phyloP scores from a whole-genome alignment of 768 basidiomycete genomes.

The Tulasnella sp. region DNA sequence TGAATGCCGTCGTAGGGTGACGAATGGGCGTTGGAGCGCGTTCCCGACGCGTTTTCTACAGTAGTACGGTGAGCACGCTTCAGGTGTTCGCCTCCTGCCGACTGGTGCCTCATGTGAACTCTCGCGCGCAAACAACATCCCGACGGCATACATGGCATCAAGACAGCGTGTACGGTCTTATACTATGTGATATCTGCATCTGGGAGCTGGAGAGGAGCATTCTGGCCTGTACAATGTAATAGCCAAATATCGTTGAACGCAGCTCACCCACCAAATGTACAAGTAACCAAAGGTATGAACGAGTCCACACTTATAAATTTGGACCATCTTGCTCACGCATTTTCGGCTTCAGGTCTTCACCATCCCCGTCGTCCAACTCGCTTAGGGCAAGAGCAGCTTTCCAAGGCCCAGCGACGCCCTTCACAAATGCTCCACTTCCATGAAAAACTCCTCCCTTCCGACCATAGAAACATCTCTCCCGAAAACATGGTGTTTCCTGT shows the following conservation, averaged over 20 bases:
- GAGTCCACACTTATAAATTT: no score
- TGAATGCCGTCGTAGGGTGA: conserved; percentile 25
- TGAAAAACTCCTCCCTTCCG: background rate
- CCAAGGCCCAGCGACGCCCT: conserved; percentile 16
- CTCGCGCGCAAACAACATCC: background rate
- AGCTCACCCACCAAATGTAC: conserved; percentile 28
- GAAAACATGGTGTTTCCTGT: conserved; percentile 9
- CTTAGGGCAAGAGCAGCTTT: conserved; percentile 9
- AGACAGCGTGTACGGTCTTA: background rate
- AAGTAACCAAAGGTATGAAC: conserved; percentile 31
- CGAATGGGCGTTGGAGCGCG: conserved; percentile 3
- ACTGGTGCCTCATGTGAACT: background rate
- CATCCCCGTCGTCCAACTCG: background rate
- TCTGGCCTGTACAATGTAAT: background rate
- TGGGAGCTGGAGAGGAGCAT: background rate
- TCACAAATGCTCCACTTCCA: background rate
- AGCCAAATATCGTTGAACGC: background rate
- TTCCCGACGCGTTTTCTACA: conserved; percentile 22
- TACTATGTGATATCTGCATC: conserved; percentile 16
- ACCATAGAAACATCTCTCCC: conserved; percentile 8
- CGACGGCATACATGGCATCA: conserved; percentile 20
- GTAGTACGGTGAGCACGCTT: conserved; percentile 7
- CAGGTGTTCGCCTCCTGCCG: background rate
- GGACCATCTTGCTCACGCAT: background rate
- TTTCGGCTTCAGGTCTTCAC: background rate